Percentiles rank a stretch among this genome's conserved stretches.
Conservation (phyloP, 768 basidiomycete species). For the Mrakia gelida region DNA sequence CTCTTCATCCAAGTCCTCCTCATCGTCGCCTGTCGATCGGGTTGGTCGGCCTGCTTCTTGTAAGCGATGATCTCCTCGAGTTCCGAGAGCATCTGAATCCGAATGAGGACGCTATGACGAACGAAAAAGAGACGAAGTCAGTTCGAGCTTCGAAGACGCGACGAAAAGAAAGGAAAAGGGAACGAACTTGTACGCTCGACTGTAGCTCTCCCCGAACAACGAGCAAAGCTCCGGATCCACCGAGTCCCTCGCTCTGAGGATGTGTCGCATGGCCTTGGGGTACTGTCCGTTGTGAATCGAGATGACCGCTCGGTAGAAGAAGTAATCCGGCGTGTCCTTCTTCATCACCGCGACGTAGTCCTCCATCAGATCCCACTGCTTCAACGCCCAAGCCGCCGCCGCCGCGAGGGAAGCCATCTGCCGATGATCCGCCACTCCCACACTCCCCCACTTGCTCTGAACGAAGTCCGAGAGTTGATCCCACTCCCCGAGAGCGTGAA, state of each 20-base stretch:
- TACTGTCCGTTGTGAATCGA: slow-evolving; percentile 96
- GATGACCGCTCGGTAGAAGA: slow-evolving; percentile 93
- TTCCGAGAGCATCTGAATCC: slow-evolving; percentile 97
- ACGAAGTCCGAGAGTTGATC: slow-evolving; percentile 80
- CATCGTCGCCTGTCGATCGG: slow-evolving; percentile 84
- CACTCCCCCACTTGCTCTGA: slow-evolving; percentile 78
- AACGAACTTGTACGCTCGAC: slow-evolving; percentile 88
- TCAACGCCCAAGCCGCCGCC: slow-evolving; percentile 92
- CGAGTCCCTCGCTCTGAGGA: slow-evolving; percentile 85
- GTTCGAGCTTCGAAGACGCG: not conserved
- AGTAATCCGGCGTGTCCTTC: slow-evolving; percentile 82
- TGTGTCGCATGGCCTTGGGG: slow-evolving; percentile 79
- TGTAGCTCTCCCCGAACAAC: slow-evolving; percentile 91
- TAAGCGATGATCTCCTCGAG: slow-evolving; percentile 95
- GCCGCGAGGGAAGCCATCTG: slow-evolving; percentile 96
- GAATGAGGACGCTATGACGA: slow-evolving; percentile 73
- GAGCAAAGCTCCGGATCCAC: slow-evolving; percentile 86
- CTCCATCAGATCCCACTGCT: slow-evolving; percentile 98
- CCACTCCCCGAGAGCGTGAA: slow-evolving; percentile 98
- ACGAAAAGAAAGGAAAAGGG: slow-evolving; percentile 32
- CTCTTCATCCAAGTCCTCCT: slow-evolving; percentile 96
- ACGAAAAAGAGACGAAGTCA: not conserved
- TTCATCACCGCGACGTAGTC: slow-evolving; percentile 93
- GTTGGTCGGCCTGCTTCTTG: slow-evolving; percentile 89
- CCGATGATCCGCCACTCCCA: slow-evolving; percentile 66